Evolutionary conservation across 805 yeast genomes (phyloP).

Genomic region (Kluyveromyces dobzhanskii): DNA sequence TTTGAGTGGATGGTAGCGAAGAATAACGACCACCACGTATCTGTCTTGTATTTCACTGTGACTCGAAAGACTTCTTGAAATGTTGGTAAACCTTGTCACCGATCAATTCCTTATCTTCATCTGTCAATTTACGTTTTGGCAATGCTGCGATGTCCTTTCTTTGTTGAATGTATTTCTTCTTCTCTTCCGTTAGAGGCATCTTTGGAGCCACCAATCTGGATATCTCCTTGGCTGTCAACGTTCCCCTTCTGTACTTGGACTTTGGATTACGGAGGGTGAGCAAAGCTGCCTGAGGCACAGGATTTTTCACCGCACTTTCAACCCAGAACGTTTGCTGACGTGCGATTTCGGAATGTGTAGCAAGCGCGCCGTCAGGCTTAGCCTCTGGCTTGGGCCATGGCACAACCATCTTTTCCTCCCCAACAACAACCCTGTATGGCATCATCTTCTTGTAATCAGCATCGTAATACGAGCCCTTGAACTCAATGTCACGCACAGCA

Average conservation of each 20-base stretch:
- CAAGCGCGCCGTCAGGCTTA: constrained; percentile 45
- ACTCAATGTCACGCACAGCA: constrained; percentile 67
- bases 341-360: constrained; percentile 49
- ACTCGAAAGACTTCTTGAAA: constrained; percentile 9
- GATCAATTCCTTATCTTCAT: constrained; percentile 36
- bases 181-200: constrained; percentile 66
- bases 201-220: constrained; percentile 56
- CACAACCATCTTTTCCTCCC: constrained; percentile 58
- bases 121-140: constrained; percentile 33
- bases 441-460: constrained; percentile 60
- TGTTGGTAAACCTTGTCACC: constrained; percentile 27
- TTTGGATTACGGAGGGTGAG: constrained; percentile 67
- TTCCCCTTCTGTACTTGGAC: constrained; percentile 58
- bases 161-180: constrained; percentile 54
- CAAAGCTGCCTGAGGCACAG: constrained; percentile 61
- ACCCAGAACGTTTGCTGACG: constrained; percentile 70
- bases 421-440: constrained; percentile 70
- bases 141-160: constrained; percentile 38
- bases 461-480: constrained; percentile 66
- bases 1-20: too few species aligned
- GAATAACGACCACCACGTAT: too few species aligned
- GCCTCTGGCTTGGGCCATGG: constrained; percentile 81
- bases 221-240: constrained; percentile 54
- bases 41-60: too few species aligned
- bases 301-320: constrained; percentile 54